Evolutionary conservation across 2,329 filamentous ascomycete species (phyloP), one percentile per base, ranked within the genome.

Genomic region (Lasiodiplodia gonubiensis): DNA sequence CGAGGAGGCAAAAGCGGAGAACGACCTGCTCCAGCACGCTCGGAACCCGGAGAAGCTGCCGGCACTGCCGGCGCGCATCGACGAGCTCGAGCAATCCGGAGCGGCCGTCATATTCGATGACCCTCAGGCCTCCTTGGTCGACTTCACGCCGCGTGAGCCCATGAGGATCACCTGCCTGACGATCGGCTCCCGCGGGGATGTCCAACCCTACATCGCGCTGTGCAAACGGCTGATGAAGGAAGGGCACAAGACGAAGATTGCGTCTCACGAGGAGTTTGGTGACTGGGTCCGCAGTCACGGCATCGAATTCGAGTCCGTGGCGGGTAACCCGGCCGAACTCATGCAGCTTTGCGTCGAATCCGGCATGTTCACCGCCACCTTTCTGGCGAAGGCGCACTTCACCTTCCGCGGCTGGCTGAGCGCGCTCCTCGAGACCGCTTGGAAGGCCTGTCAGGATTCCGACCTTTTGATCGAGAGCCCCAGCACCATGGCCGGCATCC

Each of bases 301-400:
- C 0, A 97, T 99, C 72, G 93, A 95, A 69, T 99, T 98, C 78
- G 89, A 88, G 4, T 89, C 90, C 8, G 91, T 99, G 0, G 93
- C 91, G 69, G 95, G 95, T 37, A 93, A 99, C 74, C 95, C 95
- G 0, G 92, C 89, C 37, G 94, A 98, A 79, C 85, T 99, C 54
- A 98, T 99, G 94, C 88, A 91, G 1, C 89, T 99, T 49, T 99
- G 95, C 75, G 94, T 98, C 59, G 93, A 98, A 76, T 93, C 98
- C 75, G 95, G 95, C 74, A 98, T 97, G 81, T 99, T 99, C 75
- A 98, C 95, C 0, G 91, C 91, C 73, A 90, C 92, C 0, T 99
- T 99, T 78, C 82, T 99, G 66, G 90, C 88, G 68, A 94, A 97
- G 77, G 94, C 94, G 46, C 94, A 76, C 27, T 73, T 75, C 21